Evolutionary conservation across 441 rosid genomes (phyloP).

Genomic region (Pelargonium myrrhifolium): DNA sequence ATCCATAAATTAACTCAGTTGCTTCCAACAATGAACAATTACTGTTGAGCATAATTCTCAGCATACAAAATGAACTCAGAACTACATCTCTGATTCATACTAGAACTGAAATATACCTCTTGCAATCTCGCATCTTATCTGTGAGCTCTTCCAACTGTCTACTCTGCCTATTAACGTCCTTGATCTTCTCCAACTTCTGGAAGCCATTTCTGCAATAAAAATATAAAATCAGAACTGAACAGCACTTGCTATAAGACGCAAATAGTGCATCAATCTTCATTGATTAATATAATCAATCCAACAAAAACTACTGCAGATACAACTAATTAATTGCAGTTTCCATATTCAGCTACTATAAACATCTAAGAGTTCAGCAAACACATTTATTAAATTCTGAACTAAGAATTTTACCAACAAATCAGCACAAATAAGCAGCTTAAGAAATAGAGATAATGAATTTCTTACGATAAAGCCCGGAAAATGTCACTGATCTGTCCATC

Average conservation of each 20-base stretch:
- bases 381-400: background rate
- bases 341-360: background rate
- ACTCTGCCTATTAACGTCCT: conserved; percentile 77
- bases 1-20: background rate
- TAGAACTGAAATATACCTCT: conserved; percentile 41
- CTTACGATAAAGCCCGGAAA: conserved; percentile 84
- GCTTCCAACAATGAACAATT: background rate
- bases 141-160: conserved; percentile 91
- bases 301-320: background rate
- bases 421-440: background rate
- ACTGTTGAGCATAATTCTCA: background rate
- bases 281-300: background rate
- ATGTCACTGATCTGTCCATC: conserved; percentile 76
- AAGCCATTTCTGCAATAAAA: conserved; percentile 69
- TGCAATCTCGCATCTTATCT: conserved; percentile 86
- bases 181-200: conserved; percentile 88
- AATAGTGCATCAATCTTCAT: background rate
- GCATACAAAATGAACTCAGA: background rate
- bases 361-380: background rate
- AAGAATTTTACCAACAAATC: background rate
- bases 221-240: background rate
- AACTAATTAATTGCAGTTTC: background rate
- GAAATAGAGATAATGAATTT: conserved; percentile 13
- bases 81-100: background rate
- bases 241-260: background rate